Conservation (phyloP, 148 eudicot genomes). For the Vaccinium vitisidaea region DNA sequence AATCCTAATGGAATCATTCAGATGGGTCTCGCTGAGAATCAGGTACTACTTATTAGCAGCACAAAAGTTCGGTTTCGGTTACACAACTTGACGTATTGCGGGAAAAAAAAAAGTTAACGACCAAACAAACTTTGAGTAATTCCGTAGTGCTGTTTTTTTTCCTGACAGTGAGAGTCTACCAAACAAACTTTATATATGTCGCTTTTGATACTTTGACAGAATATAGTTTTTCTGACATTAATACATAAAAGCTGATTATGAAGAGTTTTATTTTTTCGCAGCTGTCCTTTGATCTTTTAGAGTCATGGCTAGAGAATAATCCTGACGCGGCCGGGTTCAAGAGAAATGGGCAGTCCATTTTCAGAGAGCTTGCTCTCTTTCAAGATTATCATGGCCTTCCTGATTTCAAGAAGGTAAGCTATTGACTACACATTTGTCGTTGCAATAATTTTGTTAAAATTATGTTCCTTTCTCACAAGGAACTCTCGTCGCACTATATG, state of each 20-base stretch:
- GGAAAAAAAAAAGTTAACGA: too few species aligned
- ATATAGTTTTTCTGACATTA: not conserved
- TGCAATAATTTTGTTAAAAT: not conserved
- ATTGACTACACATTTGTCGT: not conserved
- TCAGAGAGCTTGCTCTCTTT: conserved; percentile 71
- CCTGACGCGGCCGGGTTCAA: conserved; percentile 57
- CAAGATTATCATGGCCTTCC: conserved; percentile 87
- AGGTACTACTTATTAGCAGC: conserved; percentile 14
- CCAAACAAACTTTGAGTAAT: too few species aligned
- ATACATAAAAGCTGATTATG: not conserved
- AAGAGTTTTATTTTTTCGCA: conserved; percentile 10
- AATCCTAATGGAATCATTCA: conserved; percentile 72
- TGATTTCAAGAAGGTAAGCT: conserved; percentile 52
- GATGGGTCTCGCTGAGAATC: conserved; percentile 84
- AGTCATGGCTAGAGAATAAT: conserved; percentile 55
- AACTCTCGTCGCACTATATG: not conserved
- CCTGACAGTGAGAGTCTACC: too few species aligned
- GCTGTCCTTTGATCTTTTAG: conserved; percentile 72
- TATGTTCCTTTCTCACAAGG: not conserved
- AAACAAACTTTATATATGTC: too few species aligned
- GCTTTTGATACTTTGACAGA: too few species aligned
- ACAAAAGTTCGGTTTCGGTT: too few species aligned
- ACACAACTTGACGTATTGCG: too few species aligned
- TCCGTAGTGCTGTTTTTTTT: too few species aligned
- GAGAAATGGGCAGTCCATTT: conserved; percentile 48